phyloP scores from a whole-genome alignment of 2,329 filamentous ascomycete genomes.

The Alternaria panax region DNA sequence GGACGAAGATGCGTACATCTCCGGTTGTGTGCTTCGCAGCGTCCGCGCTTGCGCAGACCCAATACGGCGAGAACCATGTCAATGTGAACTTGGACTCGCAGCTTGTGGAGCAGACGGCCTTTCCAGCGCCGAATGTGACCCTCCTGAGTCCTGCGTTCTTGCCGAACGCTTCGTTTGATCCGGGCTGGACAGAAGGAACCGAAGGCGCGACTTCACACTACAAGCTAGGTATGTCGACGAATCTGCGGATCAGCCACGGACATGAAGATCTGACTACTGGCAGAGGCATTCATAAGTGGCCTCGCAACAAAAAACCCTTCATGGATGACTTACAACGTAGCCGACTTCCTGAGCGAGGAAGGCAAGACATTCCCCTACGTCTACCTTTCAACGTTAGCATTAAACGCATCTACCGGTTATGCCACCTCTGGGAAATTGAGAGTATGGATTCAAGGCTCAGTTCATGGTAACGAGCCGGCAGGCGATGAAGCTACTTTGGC shows the following conservation, averaged over 20 bases:
- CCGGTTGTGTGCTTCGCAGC: constrained; percentile 18
- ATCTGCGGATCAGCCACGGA: neutral
- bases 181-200: constrained; percentile 40
- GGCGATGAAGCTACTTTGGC: constrained; percentile 47
- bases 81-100: constrained; percentile 37
- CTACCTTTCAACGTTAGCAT: constrained; percentile 29
- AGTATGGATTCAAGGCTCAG: constrained; percentile 49
- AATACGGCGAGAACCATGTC: constrained; percentile 46
- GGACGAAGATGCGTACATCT: neutral
- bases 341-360: constrained; percentile 45
- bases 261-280: neutral
- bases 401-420: constrained; percentile 12
- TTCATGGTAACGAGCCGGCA: constrained; percentile 51
- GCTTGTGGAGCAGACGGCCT: constrained; percentile 44
- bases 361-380: constrained; percentile 44
- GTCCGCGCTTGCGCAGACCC: constrained; percentile 27
- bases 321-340: constrained; percentile 41
- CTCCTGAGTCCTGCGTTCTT: constrained; percentile 44
- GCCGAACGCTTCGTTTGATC: constrained; percentile 34
- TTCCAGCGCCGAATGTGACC: constrained; percentile 42
- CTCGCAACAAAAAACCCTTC: constrained; percentile 42
- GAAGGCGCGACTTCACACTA: constrained; percentile 43
- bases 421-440: constrained; percentile 35
- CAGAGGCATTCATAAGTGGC: constrained; percentile 33
- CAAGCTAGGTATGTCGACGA: constrained; percentile 22